A percentile compares a stretch with the other conserved stretches of the same genome.
phyloP scores from a whole-genome alignment of 768 basidiomycete species.

The Floccularia luteovirens region DNA sequence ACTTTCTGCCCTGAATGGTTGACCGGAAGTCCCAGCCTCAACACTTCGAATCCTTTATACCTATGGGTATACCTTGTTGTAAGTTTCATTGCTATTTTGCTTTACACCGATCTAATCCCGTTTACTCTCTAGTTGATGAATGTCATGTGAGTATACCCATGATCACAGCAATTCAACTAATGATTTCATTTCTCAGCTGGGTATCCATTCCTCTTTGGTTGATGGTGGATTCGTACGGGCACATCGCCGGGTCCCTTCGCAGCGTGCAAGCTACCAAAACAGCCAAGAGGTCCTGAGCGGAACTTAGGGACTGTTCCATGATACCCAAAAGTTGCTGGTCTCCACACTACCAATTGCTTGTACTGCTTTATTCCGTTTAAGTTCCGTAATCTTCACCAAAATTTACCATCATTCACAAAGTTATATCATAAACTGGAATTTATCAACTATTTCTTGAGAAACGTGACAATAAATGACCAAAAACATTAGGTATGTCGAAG shows the following conservation, averaged over 20 bases:
- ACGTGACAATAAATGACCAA: too few relatives aligned
- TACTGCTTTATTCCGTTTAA: too few relatives aligned
- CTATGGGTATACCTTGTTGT: conserved; percentile 81
- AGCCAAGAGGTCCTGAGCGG: too few relatives aligned
- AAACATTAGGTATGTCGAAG: too few relatives aligned
- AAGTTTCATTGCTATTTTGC: conserved; percentile 18
- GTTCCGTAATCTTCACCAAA: too few relatives aligned
- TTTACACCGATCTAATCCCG: not conserved
- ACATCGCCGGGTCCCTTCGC: conserved; percentile 62
- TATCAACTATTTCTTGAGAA: too few relatives aligned
- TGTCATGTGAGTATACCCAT: conserved; percentile 43
- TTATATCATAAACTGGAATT: too few relatives aligned
- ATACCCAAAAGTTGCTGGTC: too few relatives aligned
- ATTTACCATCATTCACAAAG: too few relatives aligned
- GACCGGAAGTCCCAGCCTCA: conserved; percentile 61
- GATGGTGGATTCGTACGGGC: conserved; percentile 71
- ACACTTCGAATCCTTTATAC: conserved; percentile 62
- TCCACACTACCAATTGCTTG: too few relatives aligned
- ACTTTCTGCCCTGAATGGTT: conserved; percentile 88
- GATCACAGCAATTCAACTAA: conserved; percentile 1
- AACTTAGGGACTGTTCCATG: too few relatives aligned
- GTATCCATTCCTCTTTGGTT: conserved; percentile 69
- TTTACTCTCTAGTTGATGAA: conserved; percentile 63
- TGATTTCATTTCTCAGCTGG: conserved; percentile 52
- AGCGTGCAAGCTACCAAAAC: too few relatives aligned